Evolutionary conservation across 1,284 basidiomycete species (phyloP), one percentile per base, ranked within the genome.

Genomic region (Puccinia novopanici): DNA sequence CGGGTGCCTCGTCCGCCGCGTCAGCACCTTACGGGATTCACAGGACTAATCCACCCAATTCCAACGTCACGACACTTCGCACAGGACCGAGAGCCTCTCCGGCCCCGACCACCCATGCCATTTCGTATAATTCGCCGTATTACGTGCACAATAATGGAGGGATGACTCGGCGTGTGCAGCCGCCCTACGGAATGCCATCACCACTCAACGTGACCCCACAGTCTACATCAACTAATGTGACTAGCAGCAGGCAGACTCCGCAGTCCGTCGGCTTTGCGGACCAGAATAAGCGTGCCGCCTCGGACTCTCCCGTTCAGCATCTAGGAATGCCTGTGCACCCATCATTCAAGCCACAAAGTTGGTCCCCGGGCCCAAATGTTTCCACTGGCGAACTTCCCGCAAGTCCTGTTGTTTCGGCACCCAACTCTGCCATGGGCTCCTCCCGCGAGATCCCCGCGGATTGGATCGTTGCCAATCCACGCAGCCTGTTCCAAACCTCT

Each of bases 281-380:
- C n/a, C 67, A 73, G 12, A 37, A 57, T 22, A 50, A 61, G 22
- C 78, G 78, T 13, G 70, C 55, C 50, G 17, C 57, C 6, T 80
- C 78, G 3, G 70, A 80, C 54, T 80, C 78, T 22, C 78, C 78
- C 13, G 57, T 73, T 19, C 78, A 72, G 22, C 54, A 72, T 63
- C 48, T 80, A 50, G 75, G 63, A 30, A 9, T 68, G 2, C 3
- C 42, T 48, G 34, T 4, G 34, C 73, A 75, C 40, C 37, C 40
- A 22, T 24, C 63, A 34, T 37, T 34, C 50, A 79, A 70, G 22
- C 50, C 63, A 77, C 52, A 40, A 40, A 55, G 10, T 30, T 75
- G 73, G 73, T 45, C 73, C 0, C 54, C 73, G 17, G 73, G 55
- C 55, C 73, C 73, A 24, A 24, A 37, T 13, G 42, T 19, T 6